Conservation (phyloP, 2,329 filamentous ascomycete genomes). For the Colletotrichum sp. region DNA sequence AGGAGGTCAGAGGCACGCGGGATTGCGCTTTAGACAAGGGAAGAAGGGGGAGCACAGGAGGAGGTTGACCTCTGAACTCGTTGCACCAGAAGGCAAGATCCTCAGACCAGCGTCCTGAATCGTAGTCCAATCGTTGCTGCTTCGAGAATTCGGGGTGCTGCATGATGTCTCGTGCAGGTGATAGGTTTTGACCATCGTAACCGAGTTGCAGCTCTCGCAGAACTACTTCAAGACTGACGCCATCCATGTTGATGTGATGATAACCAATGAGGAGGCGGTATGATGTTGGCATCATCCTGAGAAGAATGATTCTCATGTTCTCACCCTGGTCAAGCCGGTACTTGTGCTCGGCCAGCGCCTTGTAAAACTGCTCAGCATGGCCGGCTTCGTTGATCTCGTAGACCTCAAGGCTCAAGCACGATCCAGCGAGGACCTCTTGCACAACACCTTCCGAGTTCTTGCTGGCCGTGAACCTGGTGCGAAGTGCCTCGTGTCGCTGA, state of each 20-base stretch:
- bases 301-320: neutral
- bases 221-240: neutral
- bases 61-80: neutral
- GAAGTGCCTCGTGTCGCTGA: constrained; percentile 35
- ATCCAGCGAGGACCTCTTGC: neutral
- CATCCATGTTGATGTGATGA: neutral
- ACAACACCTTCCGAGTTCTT: neutral
- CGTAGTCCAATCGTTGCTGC: neutral
- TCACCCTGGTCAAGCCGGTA: neutral
- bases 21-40: neutral
- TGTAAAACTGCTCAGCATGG: neutral
- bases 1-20: neutral
- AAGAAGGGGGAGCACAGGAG: neutral
- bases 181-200: neutral
- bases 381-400: neutral
- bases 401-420: neutral
- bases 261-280: neutral
- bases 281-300: neutral
- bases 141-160: neutral
- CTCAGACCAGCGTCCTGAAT: neutral
- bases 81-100: neutral
- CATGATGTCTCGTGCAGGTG: neutral
- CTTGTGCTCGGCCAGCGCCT: neutral
- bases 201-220: neutral
- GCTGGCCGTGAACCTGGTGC: constrained; percentile 30